Percentiles rank a stretch among this genome's conserved stretches.
phyloP scores from a whole-genome alignment of 441 rosid genomes.

The Arabidopsis lyrata region DNA sequence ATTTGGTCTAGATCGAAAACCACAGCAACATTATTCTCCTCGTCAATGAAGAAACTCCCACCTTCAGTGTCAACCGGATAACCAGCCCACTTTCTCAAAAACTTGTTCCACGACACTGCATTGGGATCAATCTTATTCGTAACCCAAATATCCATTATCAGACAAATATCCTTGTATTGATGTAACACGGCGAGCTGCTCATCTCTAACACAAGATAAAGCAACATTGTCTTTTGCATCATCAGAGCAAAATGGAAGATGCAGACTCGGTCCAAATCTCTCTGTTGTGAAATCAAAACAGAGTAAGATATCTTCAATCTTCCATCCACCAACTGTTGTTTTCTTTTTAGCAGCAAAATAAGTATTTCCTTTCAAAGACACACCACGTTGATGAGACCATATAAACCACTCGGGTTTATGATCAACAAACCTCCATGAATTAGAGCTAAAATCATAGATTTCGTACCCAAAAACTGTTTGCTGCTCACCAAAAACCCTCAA shows the following conservation, averaged over 20 bases:
- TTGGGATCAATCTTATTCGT: neutral
- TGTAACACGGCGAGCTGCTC: neutral
- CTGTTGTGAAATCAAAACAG: neutral
- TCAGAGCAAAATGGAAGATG: neutral
- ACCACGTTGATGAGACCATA: neutral
- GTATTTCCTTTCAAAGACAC: neutral
- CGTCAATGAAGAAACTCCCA: neutral
- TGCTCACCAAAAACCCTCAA: neutral
- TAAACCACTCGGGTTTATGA: neutral
- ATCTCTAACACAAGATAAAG: neutral
- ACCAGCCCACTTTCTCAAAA: neutral
- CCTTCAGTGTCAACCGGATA: neutral
- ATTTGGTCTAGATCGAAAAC: neutral
- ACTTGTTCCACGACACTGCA: neutral
- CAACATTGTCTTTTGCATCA: neutral
- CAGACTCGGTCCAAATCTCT: neutral
- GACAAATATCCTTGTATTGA: neutral
- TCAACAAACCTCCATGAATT: neutral
- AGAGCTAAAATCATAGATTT: neutral
- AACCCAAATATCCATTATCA: neutral
- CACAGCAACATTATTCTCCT: neutral
- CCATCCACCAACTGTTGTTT: neutral
- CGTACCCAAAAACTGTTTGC: neutral
- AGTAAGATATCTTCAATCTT: neutral
- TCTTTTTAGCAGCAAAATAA: neutral